These are phyloP conservation scores for Cladosporium halotolerans DNA, from an alignment of 2,329 filamentous ascomycete genomes.

Conservation along the genomic window DNA sequence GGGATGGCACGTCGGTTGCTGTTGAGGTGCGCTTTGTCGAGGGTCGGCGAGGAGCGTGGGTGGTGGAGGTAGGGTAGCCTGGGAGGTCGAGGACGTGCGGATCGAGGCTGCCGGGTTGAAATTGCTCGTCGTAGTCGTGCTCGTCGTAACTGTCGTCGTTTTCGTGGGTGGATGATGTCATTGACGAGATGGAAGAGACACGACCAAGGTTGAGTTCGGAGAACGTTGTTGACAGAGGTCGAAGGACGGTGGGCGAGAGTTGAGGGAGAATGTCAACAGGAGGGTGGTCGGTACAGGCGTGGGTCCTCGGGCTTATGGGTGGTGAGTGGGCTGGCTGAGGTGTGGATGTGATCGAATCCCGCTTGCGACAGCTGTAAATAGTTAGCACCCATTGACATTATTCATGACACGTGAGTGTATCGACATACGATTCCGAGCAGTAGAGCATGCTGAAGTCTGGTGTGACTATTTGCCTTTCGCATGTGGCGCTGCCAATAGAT, in stretches of 20 bases:
- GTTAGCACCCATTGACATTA: conserved; percentile 12
- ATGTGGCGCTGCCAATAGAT: conserved; percentile 48
- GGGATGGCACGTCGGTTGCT: conserved; percentile 36
- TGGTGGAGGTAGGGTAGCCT: conserved; percentile 6
- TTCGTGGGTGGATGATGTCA: background rate
- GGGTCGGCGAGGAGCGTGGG: background rate
- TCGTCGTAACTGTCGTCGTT: background rate
- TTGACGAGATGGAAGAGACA: conserved; percentile 55
- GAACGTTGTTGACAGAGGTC: conserved; percentile 32
- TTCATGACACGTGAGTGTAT: background rate
- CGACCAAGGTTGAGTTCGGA: conserved; percentile 45
- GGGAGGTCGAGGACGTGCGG: conserved; percentile 5
- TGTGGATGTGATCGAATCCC: conserved; percentile 34
- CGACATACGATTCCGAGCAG: conserved; percentile 56
- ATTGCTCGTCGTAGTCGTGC: conserved; percentile 7
- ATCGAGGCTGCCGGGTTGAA: background rate
- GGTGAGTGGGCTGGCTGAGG: conserved; percentile 8
- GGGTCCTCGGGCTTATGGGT: conserved; percentile 30
- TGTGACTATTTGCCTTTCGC: conserved; percentile 59
- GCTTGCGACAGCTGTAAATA: conserved; percentile 39
- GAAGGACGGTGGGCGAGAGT: conserved; percentile 40
- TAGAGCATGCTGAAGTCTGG: conserved; percentile 56
- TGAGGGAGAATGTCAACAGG: conserved; percentile 41
- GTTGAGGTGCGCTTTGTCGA: conserved; percentile 15
- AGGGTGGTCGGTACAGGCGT: conserved; percentile 9